These are phyloP conservation scores for Biscutella laevigata DNA, from an alignment of 441 rosid genomes.

Conservation along the genomic window DNA sequence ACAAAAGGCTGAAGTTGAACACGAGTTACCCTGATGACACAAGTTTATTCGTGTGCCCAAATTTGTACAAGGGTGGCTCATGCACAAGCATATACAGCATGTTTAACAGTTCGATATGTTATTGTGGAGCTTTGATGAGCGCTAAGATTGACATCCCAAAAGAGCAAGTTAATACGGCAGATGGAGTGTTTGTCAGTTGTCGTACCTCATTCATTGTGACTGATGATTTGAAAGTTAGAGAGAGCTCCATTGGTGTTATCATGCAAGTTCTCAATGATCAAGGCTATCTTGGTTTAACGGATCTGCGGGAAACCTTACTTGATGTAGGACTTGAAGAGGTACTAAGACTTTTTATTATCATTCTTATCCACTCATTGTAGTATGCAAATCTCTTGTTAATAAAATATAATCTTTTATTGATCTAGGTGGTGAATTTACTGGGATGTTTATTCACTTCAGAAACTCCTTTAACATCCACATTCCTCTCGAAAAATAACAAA, in stretches of 20 bases:
- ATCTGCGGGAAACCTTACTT: not conserved
- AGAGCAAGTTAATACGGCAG: not conserved
- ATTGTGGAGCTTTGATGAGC: not conserved
- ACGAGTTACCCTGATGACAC: not conserved
- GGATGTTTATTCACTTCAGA: not conserved
- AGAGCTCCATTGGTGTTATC: not conserved
- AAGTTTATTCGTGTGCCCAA: not conserved
- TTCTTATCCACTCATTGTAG: not conserved
- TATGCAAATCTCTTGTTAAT: no score
- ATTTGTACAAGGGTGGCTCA: no score
- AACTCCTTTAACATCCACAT: not conserved
- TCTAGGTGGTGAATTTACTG: not conserved
- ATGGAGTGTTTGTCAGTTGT: slow-evolving; percentile 13
- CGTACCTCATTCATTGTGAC: slow-evolving; percentile 12
- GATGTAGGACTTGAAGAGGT: slow-evolving; percentile 10
- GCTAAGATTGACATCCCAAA: rapidly evolving
- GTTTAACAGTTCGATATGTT: not conserved
- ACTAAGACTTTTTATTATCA: no score
- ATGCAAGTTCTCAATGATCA: not conserved
- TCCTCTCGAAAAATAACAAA: not conserved
- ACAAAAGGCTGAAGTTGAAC: slow-evolving; percentile 6
- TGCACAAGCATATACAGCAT: not conserved
- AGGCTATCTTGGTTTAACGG: not conserved
- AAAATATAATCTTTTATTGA: not conserved
- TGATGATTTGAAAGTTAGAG: not conserved